phyloP scores from a whole-genome alignment of 2,329 filamentous ascomycete species.

The Colletotrichum aenigma region DNA sequence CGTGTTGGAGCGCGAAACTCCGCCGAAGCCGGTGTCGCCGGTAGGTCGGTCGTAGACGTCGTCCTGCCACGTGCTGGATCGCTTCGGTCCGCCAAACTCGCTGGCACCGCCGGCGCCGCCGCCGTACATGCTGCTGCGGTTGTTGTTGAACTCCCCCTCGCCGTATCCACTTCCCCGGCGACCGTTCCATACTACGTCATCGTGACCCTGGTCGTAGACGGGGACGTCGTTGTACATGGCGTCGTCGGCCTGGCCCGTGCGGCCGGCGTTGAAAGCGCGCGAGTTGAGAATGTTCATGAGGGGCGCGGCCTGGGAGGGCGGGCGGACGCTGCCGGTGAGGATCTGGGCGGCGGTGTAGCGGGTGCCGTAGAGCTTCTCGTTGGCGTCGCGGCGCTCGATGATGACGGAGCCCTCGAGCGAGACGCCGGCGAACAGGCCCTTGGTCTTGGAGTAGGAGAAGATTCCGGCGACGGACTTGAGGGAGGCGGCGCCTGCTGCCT shows the following conservation, averaged over 20 bases:
- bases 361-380: conserved; percentile 92
- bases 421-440: conserved; percentile 94
- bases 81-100: conserved; percentile 60
- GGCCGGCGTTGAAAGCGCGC: conserved; percentile 74
- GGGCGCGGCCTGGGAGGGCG: conserved; percentile 82
- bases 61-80: conserved; percentile 76
- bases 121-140: conserved; percentile 38
- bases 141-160: conserved; percentile 55
- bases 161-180: conserved; percentile 72
- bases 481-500: conserved; percentile 92
- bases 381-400: conserved; percentile 94
- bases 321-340: conserved; percentile 76
- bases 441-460: conserved; percentile 98
- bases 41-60: conserved; percentile 70
- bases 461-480: conserved; percentile 88
- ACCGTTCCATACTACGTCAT: conserved; percentile 85
- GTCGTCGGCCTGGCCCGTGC: conserved; percentile 53
- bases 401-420: conserved; percentile 92
- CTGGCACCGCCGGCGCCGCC: conserved; percentile 41
- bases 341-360: conserved; percentile 83
- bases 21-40: conserved; percentile 31
- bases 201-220: conserved; percentile 82
- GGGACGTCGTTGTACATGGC: conserved; percentile 93
- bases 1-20: conserved; percentile 56
- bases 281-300: conserved; percentile 87